Base-by-base conservation (phyloP, 1,284 basidiomycete species). In the Austropuccinia psidii region DNA sequence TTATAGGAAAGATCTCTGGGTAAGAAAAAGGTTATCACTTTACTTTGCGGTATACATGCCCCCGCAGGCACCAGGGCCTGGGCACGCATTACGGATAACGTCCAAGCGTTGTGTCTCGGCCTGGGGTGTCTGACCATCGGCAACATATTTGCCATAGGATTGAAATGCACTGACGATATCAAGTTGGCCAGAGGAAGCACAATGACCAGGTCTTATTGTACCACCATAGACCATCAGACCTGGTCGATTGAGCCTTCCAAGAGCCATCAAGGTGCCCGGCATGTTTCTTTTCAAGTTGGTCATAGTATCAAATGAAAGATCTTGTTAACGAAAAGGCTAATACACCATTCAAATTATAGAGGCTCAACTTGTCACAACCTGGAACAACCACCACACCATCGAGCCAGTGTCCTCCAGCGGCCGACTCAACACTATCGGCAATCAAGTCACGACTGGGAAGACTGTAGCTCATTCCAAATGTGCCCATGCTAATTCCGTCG, bases 401-500 rank as follows among this genome's bases (percentile, higher is more conserved):
- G n/a, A 98, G 86, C 87, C 93, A 96, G 82, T 98, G 95, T 7
- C 93, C 95, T 35, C 90, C 92, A n/a, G 90, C 94, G 37, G 92
- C 93, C 70, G 80, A 74, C 78, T 78, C 77, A 64, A 78, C 76
- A 39, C 89, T 90, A 79, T 94, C 92, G 24, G 91, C 92, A 77
- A 95, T 95, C 67, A 95, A 81, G 79, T 95, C 92, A 72, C 93
- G 87, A 82, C 87, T 90, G 24, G 92, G 92, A 31, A 95, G 84
- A 57, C 90, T 92, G 82, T 92, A 97, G 49, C 88, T 87, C 95
- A 97, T 78, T 77, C 89, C 92, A 50, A 83, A 83, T 1, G 92
- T 94, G 76, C 94, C 95, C 89, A 96, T 98, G 80, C 91, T 95
- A 82, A 98, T 98, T 47, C 92, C 95, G 81, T 98, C 95, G 79